Conservation (phyloP, 805 yeast genomes). For the Ogataea naganishii region DNA sequence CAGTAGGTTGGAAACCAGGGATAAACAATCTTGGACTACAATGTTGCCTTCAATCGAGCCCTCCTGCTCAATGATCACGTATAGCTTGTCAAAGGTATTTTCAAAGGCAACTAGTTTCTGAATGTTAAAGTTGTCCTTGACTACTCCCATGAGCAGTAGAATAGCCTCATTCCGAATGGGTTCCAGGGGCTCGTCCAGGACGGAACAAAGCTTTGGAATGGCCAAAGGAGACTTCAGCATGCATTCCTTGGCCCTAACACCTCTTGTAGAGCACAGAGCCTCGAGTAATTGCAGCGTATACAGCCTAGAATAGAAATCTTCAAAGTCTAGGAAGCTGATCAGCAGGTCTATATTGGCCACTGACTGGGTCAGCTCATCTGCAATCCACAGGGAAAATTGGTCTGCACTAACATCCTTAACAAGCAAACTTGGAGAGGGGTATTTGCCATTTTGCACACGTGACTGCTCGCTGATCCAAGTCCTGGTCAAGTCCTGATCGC, state of each 20-base stretch:
- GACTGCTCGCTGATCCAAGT: conserved; percentile 70
- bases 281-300: conserved; percentile 82
- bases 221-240: conserved; percentile 71
- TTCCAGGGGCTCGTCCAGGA: conserved; percentile 60
- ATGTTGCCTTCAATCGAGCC: conserved; percentile 86
- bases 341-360: conserved; percentile 38
- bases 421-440: conserved; percentile 62
- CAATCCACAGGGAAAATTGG: conserved; percentile 88
- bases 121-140: conserved; percentile 71
- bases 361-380: conserved; percentile 80
- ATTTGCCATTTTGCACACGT: conserved; percentile 65
- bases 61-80: conserved; percentile 73
- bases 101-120: conserved; percentile 94
- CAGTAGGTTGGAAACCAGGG: conserved; percentile 62
- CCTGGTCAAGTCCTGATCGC: conserved; percentile 55
- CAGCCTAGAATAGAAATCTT: conserved; percentile 68
- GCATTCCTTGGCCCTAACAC: conserved; percentile 63
- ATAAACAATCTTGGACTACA: conserved; percentile 84
- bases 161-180: conserved; percentile 87
- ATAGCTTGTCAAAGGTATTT: conserved; percentile 77
- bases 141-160: conserved; percentile 73
- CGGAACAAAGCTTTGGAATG: conserved; percentile 60
- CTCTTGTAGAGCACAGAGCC: conserved; percentile 72
- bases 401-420: conserved; percentile 52
- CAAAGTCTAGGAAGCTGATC: conserved; percentile 26